Percentiles rank a stretch among this genome's conserved stretches.
Evolutionary conservation across 495 filamentous ascomycete species (phyloP).

Genomic region (Aspergillus conjunctus): DNA sequence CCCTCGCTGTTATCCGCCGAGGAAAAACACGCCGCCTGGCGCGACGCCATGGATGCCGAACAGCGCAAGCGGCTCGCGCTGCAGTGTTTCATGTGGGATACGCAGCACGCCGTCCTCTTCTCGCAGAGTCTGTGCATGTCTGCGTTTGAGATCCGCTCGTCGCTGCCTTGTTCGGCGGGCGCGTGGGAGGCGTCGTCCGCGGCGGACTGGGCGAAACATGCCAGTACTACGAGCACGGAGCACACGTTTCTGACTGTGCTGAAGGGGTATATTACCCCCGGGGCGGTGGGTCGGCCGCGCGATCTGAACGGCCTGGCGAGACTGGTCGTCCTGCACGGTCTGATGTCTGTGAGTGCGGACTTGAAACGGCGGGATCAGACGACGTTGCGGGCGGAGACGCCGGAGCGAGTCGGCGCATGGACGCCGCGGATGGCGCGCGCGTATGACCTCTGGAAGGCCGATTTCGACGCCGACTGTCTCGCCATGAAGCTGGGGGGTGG

Average conservation of each 20-base stretch:
- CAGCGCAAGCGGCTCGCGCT: slow-evolving; percentile 57
- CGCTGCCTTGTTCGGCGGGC: slow-evolving; percentile 47
- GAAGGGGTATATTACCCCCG: slow-evolving; percentile 51
- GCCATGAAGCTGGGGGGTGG: slow-evolving; percentile 33
- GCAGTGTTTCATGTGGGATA: slow-evolving; percentile 63
- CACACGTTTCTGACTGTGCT: slow-evolving; percentile 47
- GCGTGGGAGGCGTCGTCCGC: slow-evolving; percentile 55
- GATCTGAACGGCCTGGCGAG: slow-evolving; percentile 52
- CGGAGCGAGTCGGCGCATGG: slow-evolving; percentile 49
- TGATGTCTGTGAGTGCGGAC: slow-evolving; percentile 60
- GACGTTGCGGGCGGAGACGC: slow-evolving; percentile 41
- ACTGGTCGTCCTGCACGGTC: slow-evolving; percentile 52
- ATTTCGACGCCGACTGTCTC: slow-evolving; percentile 52
- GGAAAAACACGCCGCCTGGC: slow-evolving; percentile 36
- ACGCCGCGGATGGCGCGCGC: slow-evolving; percentile 49
- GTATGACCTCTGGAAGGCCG: slow-evolving; percentile 56
- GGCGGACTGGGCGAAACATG: slow-evolving; percentile 45
- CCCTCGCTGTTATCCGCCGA: too few relatives aligned
- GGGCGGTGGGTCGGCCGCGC: slow-evolving; percentile 25
- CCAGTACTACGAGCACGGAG: slow-evolving; percentile 29
- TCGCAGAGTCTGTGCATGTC: slow-evolving; percentile 62
- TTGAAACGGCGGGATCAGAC: slow-evolving; percentile 59
- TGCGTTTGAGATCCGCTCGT: slow-evolving; percentile 55
- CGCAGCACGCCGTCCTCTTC: slow-evolving; percentile 57
- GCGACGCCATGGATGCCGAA: slow-evolving; percentile 51